Conservation (phyloP, 495 filamentous ascomycete genomes). For the Xanthoparmelia taractica region DNA sequence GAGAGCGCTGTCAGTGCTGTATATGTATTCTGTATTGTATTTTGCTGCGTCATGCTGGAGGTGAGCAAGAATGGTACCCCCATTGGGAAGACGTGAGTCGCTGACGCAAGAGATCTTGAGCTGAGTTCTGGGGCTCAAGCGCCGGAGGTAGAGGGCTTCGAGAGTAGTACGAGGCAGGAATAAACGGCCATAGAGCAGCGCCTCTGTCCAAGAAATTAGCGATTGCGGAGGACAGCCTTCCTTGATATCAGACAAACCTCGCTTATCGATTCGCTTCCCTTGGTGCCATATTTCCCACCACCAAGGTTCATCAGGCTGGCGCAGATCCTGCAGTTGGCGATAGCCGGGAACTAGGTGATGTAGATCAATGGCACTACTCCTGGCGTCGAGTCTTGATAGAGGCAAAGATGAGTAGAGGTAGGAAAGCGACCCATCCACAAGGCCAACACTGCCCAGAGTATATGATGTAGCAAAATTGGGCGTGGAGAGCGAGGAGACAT, state of each 20-base stretch:
- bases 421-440: constrained; percentile 85
- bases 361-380: constrained; percentile 54
- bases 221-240: background rate
- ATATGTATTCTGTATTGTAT: constrained; percentile 83
- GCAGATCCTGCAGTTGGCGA: constrained; percentile 52
- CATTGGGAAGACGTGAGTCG: constrained; percentile 61
- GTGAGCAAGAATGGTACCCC: constrained; percentile 68
- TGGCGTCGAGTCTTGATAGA: constrained; percentile 47
- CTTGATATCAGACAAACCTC: constrained; percentile 21
- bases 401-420: constrained; percentile 83
- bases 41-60: constrained; percentile 83
- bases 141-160: constrained; percentile 78
- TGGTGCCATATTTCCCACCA: constrained; percentile 46
- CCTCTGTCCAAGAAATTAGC: constrained; percentile 35
- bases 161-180: constrained; percentile 56
- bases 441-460: constrained; percentile 69
- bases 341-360: constrained; percentile 62
- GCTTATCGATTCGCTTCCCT: constrained; percentile 37
- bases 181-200: constrained; percentile 79
- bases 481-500: constrained; percentile 78
- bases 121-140: constrained; percentile 71
- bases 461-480: constrained; percentile 90
- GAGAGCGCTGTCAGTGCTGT: constrained; percentile 83
- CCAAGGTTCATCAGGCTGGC: constrained; percentile 39
- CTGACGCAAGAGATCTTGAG: constrained; percentile 77